Base-by-base conservation (phyloP, 2,329 filamentous ascomycete genomes). In the Berkeleyomyces rouxiae region DNA sequence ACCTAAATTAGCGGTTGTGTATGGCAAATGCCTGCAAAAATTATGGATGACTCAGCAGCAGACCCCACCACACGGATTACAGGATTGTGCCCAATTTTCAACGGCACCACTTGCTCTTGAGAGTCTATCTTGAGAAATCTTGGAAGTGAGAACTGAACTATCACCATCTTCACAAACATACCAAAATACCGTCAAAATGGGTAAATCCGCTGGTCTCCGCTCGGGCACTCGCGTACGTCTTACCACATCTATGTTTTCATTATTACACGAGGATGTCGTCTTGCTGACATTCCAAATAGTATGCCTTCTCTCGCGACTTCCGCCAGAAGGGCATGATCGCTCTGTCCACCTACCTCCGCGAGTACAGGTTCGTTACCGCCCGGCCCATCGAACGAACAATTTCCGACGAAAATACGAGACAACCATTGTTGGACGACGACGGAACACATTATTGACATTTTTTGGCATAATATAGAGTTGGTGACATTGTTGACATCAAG, bases 401-500 rank as follows among this genome's bases (percentile, higher is more conserved):
- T 23, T 23, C 23, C 23, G 23, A 23, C 23, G 23, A 23, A 23
- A 23, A 23, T 2, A 23, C 23, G 23, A 23, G 23, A 23, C 23
- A 23, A 23, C 23, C 23, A 23, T 23, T 23, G 23, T 23, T 23
- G 23, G 40, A n/a, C 58, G 61, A 59, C 16, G 44, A 37, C 66
- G 67, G 23, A 58, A 51, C 7, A 42, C 39, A 55, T 23, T 63
- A 49, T 60, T 4, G 42, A 47, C 64, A 58, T 59, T 57, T 23
- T 23, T 63, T 58, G 61, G 11, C n/a, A 66, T 59, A 23, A 31
- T 69, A 66, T 72, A 90, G 86, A 77, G 93, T 99, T 74, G 93
- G 93, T 77, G 93, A 99, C 75, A 96, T 97, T 72, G 93, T 99
- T 74, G 93, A 99, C 77, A 90, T 99, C 77, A 95, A 95, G 80